Evolutionary conservation across 352 stramenopile genomes (phyloP).

Genomic region (Plasmopara muralis): DNA sequence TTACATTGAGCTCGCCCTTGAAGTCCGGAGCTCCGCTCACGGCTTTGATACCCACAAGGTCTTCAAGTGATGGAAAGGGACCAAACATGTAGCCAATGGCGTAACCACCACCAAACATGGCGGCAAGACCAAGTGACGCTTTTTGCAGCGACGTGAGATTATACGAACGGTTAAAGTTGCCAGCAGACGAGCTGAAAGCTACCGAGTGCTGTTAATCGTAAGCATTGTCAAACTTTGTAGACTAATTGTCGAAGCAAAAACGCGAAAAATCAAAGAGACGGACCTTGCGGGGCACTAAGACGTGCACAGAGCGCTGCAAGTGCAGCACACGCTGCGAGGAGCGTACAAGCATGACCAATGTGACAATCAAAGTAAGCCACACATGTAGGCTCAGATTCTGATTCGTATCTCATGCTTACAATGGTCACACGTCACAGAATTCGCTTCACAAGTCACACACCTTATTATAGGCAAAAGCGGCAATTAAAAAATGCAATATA

Average conservation of each 20-base stretch:
- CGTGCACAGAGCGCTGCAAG: conserved; percentile 7
- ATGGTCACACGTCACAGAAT: no score
- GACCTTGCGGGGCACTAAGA: conserved; percentile 12
- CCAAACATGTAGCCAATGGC: conserved; percentile 66
- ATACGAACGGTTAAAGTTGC: conserved; percentile 5
- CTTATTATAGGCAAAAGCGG: no score
- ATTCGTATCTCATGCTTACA: no score
- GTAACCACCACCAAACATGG: conserved; percentile 56
- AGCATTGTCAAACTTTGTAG: neutral
- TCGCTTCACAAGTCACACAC: no score
- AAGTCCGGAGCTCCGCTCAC: conserved; percentile 28
- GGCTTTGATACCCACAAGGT: conserved; percentile 40
- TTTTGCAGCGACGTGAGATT: conserved; percentile 38
- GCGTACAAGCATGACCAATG: conserved; percentile 3
- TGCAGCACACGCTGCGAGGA: conserved; percentile 17
- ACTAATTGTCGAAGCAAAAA: conserved; percentile 2
- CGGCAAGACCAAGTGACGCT: conserved; percentile 37
- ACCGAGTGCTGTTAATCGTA: conserved; percentile 4
- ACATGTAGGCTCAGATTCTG: neutral
- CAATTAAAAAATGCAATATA: no score
- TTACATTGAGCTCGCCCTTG: conserved; percentile 50
- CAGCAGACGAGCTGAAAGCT: conserved; percentile 26
- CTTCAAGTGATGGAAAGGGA: conserved; percentile 53
- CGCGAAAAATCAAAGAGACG: neutral
- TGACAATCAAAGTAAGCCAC: neutral